phyloP scores from a whole-genome alignment of 495 filamentous ascomycete species.

The Hypoxylon lenormandii region DNA sequence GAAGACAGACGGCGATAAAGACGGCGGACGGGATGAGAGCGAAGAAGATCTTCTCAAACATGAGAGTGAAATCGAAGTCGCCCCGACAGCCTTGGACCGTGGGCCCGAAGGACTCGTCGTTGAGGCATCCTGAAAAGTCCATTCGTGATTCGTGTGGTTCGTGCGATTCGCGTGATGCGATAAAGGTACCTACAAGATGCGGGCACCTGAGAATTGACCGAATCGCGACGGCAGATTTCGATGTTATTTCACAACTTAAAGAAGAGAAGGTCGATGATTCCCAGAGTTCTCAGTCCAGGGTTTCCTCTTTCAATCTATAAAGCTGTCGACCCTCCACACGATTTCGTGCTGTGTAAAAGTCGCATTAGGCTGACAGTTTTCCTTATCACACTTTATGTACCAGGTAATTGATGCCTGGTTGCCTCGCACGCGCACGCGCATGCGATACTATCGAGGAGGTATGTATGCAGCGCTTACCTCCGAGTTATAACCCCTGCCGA shows the following conservation, averaged over 20 bases:
- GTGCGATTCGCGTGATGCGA: no score
- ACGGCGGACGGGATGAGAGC: slow-evolving; percentile 63
- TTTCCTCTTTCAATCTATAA: background rate
- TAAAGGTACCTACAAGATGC: background rate
- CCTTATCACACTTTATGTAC: no score
- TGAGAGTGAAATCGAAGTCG: slow-evolving; percentile 70
- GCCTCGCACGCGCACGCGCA: no score
- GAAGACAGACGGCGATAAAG: slow-evolving; percentile 62
- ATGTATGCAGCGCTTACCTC: no score
- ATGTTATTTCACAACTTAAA: background rate
- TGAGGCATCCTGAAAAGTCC: slow-evolving; percentile 25
- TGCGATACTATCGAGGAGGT: no score
- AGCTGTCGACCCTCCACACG: background rate
- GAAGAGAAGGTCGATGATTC: background rate
- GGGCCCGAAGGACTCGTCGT: slow-evolving; percentile 24
- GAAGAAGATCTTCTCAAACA: slow-evolving; percentile 70
- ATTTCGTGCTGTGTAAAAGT: background rate
- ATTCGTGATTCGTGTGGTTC: slow-evolving; percentile 13
- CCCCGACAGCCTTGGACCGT: slow-evolving; percentile 25
- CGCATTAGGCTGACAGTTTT: slow-evolving; percentile 1
- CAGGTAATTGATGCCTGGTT: no score
- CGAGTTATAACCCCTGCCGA: no score
- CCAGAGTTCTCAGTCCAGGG: background rate
- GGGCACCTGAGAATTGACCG: background rate
- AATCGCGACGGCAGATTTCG: background rate